Conservation (phyloP, 805 yeast genomes). For the Nakazawaea laoshanensis region DNA sequence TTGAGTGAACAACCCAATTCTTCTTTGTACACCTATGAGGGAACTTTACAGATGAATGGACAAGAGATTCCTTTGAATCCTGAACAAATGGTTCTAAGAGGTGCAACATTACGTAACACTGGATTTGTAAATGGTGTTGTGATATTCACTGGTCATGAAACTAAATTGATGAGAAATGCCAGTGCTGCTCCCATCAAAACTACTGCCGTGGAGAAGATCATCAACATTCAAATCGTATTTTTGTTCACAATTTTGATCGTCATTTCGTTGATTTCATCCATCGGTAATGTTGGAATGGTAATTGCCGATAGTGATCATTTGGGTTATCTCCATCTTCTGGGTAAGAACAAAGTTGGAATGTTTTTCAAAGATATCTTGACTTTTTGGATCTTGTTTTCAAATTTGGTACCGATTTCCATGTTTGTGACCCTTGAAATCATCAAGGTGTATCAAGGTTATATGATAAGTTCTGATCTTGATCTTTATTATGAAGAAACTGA, state of each 20-base stretch:
- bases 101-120: constrained; percentile 92
- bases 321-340: constrained; percentile 59
- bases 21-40: constrained; percentile 90
- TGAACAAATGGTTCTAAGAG: constrained; percentile 86
- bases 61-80: constrained; percentile 69
- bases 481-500: constrained; percentile 83
- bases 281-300: constrained; percentile 79
- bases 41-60: constrained; percentile 58
- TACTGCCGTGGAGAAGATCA: constrained; percentile 93
- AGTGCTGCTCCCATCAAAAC: constrained; percentile 97
- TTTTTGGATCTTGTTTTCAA: constrained; percentile 93
- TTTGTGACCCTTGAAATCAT: constrained; percentile 95
- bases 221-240: constrained; percentile 85
- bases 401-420: constrained; percentile 93
- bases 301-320: constrained; percentile 42
- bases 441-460: constrained; percentile 89
- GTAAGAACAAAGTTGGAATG: constrained; percentile 55
- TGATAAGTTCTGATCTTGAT: constrained; percentile 92
- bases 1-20: constrained; percentile 91
- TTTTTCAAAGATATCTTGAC: constrained; percentile 87
- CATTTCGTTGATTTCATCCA: constrained; percentile 70
- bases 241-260: constrained; percentile 72
- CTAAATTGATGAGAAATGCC: constrained; percentile 96
- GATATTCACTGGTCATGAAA: constrained; percentile 96
- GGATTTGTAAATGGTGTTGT: constrained; percentile 93